Evolutionary conservation across 768 basidiomycete species (phyloP), one percentile per base, ranked within the genome.

Genomic region (Phanerochaete sordida): DNA sequence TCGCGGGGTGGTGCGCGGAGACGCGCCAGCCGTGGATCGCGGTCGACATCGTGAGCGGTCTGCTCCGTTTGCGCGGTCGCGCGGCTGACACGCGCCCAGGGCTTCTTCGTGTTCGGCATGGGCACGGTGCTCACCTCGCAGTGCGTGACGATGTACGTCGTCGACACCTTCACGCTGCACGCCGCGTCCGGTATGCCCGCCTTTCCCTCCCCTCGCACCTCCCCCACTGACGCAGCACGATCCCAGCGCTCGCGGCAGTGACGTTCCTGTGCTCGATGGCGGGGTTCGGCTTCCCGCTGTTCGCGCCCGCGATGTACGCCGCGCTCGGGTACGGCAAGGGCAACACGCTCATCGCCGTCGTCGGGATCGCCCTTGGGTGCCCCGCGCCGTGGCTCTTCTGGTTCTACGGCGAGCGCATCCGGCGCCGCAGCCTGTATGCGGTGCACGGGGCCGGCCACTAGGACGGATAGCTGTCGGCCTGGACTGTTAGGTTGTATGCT

Each of bases 261-360:
- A 74, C 84, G 0, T 86, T 69, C 65, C 69, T 90, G 5, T 82
- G 90, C 19, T 84, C 85, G 0, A 56, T 88, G 0, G 81, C 82
- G 1, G 91, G 89, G 0, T 90, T 88, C 57, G 84, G 79, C 0
- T 90, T 92, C 67, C 90, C 90, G 1, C 72, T 91, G 19, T 91
- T 91, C 64, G 87, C 85, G 7, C 83, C 86, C 23, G 74, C 80
- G 28, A 87, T 91, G 83, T 90, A 81, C 70, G 65, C 74, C 1
- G 72, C 74, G 11, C 74, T 91, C 0, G 90, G 88, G 2, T 86
- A 86, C 60, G 89, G 89, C 0, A 86, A 84, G 61, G 87, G 86
- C 3, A 70, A 84, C 60, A 86, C 88, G 0, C 74, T 91, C 1
- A 75, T 91, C 5, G 87, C 80, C 0, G 75, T 84, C 1, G 79